These are phyloP conservation scores for Ceratocystis cubensis DNA, from an alignment of 2,329 filamentous ascomycete genomes.

Conservation along the genomic window DNA sequence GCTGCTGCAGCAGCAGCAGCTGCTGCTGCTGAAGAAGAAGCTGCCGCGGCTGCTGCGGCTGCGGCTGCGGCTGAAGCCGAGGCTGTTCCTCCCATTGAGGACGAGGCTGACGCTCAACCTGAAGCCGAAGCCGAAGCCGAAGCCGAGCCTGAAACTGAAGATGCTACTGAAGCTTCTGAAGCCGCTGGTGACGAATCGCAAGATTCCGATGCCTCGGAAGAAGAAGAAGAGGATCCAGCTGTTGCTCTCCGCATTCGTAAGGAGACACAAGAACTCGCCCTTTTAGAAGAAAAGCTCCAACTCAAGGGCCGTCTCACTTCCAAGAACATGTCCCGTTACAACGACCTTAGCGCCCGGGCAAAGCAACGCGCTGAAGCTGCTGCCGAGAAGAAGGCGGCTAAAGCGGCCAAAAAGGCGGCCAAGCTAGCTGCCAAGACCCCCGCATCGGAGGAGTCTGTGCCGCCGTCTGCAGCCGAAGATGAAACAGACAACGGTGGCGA, in stretches of 20 bases:
- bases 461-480: not conserved
- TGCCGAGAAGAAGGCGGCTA: slow-evolving; percentile 28
- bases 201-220: slow-evolving; percentile 11
- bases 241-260: slow-evolving; percentile 9
- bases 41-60: not conserved
- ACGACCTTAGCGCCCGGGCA: slow-evolving; percentile 13
- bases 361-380: slow-evolving; percentile 11
- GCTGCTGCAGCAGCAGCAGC: not conserved
- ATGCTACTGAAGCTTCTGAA: not conserved
- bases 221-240: slow-evolving; percentile 7
- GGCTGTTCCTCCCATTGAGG: not conserved
- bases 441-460: not conserved
- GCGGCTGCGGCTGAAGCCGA: not conserved
- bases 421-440: slow-evolving; percentile 24
- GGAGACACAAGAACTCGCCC: slow-evolving; percentile 11
- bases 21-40: not conserved
- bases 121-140: not conserved
- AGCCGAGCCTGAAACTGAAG: not conserved
- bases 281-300: slow-evolving; percentile 15
- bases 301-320: slow-evolving; percentile 9
- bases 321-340: slow-evolving; percentile 14
- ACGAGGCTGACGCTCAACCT: not conserved
- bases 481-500: slow-evolving; percentile 4
- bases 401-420: slow-evolving; percentile 30
- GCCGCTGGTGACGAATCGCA: not conserved